Evolutionary conservation across 2,329 filamentous ascomycete species (phyloP), one percentile per base, ranked within the genome.

Genomic region (Lasiodiplodia sp.): DNA sequence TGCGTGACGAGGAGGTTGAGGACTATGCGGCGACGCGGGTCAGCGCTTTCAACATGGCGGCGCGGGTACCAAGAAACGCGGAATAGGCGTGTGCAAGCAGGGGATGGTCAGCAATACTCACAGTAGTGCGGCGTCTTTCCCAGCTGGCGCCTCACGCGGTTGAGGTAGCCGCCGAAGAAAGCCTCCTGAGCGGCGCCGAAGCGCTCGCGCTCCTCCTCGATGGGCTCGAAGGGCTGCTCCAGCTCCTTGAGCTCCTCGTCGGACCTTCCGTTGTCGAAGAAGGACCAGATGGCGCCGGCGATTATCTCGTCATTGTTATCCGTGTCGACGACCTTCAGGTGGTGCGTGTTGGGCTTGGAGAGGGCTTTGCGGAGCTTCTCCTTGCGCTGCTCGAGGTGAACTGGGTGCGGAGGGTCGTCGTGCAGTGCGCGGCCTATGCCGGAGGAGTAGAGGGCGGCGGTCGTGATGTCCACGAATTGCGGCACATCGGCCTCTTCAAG

Each of bases 351-450:
- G 0, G 71, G 68, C 68, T 80, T 78, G 21, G 71, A 70, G 7
- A 74, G 70, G 10, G 71, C 73, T 37, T 78, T 76, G 52, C 74
- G 56, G 52, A 76, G 71, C 68, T 74, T 78, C 16, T 73, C 72
- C 34, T 69, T 2, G 60, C 58, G 51, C 71, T 73, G 44, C 73
- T 69, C 5, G 71, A 63, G 16, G 71, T 71, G n/a, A 73, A 71
- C 21, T 70, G 70, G 28, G 75, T 72, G 11, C 70, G 34, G 2
- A 72, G 74, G 3, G 53, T 57, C 3, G 75, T 73, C 21, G 65
- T 71, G 47, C 34, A 79, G 68, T n/a, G 72, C 60, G 10, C 69
- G 40, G 2, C 73, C 72, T 37, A 80, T 76, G 56, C 75, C 75
- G 8, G 53, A 67, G 12, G 65, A 66, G 69, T 38, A 25, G 37